Conservation (phyloP, 1,284 basidiomycete species). For the Naganishia liquefaciens region DNA sequence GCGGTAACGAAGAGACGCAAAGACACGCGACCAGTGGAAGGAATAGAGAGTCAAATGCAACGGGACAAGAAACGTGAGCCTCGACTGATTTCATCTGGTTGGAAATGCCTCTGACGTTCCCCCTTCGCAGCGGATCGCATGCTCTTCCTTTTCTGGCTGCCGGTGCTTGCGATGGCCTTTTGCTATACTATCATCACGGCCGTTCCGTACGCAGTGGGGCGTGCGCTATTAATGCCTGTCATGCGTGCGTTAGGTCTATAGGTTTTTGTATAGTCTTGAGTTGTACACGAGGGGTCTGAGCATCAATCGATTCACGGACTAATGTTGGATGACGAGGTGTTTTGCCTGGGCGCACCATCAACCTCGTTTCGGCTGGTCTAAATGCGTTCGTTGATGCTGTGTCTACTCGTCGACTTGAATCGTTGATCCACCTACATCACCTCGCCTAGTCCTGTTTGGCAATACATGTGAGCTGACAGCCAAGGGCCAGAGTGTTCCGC, state of each 20-base stretch:
- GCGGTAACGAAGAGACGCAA: constrained; percentile 18
- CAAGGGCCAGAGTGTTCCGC: no score
- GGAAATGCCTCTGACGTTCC: constrained; percentile 31
- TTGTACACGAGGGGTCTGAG: background rate
- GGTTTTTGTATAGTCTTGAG: background rate
- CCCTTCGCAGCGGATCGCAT: constrained; percentile 74
- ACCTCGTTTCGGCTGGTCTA: no score
- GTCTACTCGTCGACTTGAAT: background rate
- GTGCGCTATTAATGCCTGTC: constrained; percentile 25
- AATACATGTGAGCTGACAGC: no score
- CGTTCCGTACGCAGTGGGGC: constrained; percentile 29
- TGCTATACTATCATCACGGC: constrained; percentile 35
- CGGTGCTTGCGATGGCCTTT: constrained; percentile 62
- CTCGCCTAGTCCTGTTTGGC: no score
- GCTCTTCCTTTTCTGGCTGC: constrained; percentile 92
- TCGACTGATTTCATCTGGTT: constrained; percentile 13
- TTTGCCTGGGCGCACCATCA: no score
- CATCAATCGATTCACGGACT: background rate
- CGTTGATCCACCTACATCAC: background rate
- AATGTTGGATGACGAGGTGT: no score
- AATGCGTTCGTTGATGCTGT: no score
- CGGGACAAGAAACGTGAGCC: constrained; percentile 63
- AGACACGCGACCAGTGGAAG: constrained; percentile 5
- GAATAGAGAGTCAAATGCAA: constrained; percentile 16
- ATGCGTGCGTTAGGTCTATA: constrained; percentile 14